Conservation (phyloP, 495 filamentous ascomycete species). For the Aspergillus ellipticus region DNA sequence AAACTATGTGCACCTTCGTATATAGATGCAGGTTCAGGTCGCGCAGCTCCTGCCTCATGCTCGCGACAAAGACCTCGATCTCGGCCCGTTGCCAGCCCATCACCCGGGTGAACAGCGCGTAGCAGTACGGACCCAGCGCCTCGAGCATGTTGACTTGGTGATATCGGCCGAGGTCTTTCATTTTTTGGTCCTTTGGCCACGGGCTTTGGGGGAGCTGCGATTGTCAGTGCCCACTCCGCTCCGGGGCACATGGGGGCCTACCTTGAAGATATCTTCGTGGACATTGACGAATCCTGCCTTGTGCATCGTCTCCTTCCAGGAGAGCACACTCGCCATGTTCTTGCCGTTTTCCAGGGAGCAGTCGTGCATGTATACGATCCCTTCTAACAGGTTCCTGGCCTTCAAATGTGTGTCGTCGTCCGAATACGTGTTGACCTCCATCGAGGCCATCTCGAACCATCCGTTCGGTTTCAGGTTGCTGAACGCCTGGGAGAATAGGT, state of each 20-base stretch:
- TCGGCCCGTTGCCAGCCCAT: conserved; percentile 50
- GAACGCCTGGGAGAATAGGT: conserved; percentile 45
- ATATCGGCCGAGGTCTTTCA: conserved; percentile 48
- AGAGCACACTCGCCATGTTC: conserved; percentile 27
- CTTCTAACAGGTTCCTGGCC: conserved; percentile 31
- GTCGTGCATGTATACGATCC: conserved; percentile 27
- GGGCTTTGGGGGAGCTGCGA: conserved; percentile 37
- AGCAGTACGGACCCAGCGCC: conserved; percentile 47
- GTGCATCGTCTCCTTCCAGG: conserved; percentile 45
- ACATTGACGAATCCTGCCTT: conserved; percentile 56
- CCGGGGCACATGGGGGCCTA: conserved; percentile 15
- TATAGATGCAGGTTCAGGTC: conserved; percentile 49
- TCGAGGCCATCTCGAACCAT: conserved; percentile 57
- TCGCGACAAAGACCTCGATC: conserved; percentile 50
- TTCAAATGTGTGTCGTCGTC: conserved; percentile 50
- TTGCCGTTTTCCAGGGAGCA: conserved; percentile 35
- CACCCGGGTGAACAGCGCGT: conserved; percentile 52
- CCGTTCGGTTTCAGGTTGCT: conserved; percentile 55
- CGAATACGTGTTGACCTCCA: conserved; percentile 47
- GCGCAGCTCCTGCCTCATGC: conserved; percentile 50
- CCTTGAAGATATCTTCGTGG: conserved; percentile 39
- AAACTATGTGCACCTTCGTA: conserved; percentile 33
- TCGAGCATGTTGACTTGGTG: conserved; percentile 45
- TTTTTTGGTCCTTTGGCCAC: conserved; percentile 51
- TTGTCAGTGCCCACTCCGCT: neutral